phyloP scores from a whole-genome alignment of 208 protist genomes.

The Blechomonas ayalai region DNA sequence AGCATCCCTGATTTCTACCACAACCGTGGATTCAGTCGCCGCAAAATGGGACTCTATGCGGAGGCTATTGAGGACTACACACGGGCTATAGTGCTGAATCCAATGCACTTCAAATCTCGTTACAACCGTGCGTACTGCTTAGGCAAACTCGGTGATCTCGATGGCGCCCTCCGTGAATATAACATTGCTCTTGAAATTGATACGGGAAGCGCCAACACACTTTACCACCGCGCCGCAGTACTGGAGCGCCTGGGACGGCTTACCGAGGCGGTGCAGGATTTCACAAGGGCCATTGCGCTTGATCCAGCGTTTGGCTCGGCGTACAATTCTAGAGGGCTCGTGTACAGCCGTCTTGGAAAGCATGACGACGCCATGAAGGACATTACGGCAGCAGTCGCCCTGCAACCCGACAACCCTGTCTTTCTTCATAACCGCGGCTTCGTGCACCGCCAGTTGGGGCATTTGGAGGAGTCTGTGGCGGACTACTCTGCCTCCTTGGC shows the following conservation, averaged over 20 bases:
- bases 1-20: conserved; percentile 71
- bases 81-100: conserved; percentile 49
- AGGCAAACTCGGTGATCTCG: conserved; percentile 61
- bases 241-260: conserved; percentile 57
- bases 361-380: conserved; percentile 52
- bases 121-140: conserved; percentile 91
- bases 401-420: conserved; percentile 33
- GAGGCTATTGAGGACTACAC: conserved; percentile 78
- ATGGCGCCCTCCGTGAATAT: conserved; percentile 69
- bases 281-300: conserved; percentile 42
- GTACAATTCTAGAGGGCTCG: conserved; percentile 76
- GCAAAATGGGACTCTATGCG: conserved; percentile 40
- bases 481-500: conserved; percentile 65
- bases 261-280: conserved; percentile 72
- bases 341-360: conserved; percentile 47
- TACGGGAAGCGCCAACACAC: conserved; percentile 56
- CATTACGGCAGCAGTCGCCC: conserved; percentile 50
- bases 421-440: conserved; percentile 45
- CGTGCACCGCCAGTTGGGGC: conserved; percentile 21
- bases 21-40: conserved; percentile 71
- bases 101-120: conserved; percentile 86
- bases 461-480: conserved; percentile 43
- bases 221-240: conserved; percentile 79
- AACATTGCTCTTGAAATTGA: conserved; percentile 64
- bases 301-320: conserved; percentile 52